phyloP scores from a whole-genome alignment of 441 rosid genomes.

The Populus hybrid region DNA sequence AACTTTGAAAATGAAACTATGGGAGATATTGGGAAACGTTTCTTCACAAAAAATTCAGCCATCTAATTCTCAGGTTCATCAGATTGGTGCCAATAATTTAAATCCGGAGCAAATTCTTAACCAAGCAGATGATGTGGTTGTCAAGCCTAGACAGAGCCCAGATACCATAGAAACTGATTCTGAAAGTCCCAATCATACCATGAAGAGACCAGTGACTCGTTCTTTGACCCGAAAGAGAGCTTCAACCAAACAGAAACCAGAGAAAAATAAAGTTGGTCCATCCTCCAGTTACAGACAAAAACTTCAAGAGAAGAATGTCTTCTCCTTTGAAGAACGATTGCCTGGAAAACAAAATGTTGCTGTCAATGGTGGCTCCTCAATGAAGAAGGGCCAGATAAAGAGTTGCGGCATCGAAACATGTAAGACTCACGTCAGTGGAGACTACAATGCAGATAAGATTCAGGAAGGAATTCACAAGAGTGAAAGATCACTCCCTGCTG shows the following conservation, averaged over 20 bases:
- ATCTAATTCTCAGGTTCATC: slow-evolving; percentile 37
- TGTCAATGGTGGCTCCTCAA: slow-evolving; percentile 34
- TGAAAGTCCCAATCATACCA: slow-evolving; percentile 49
- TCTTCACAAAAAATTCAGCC: slow-evolving; percentile 59
- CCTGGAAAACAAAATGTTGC: slow-evolving; percentile 31
- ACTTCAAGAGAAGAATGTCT: slow-evolving; percentile 36
- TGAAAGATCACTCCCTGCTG: slow-evolving; percentile 30
- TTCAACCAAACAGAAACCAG: slow-evolving; percentile 23
- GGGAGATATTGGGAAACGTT: slow-evolving; percentile 68
- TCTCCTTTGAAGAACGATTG: slow-evolving; percentile 54
- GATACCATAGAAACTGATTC: slow-evolving; percentile 82
- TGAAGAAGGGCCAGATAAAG: slow-evolving; percentile 40
- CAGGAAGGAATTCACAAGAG: slow-evolving; percentile 33
- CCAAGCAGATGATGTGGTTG: slow-evolving; percentile 27
- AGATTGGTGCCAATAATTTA: slow-evolving; percentile 31
- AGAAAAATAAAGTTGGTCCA: slow-evolving; percentile 32
- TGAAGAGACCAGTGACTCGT: slow-evolving; percentile 60
- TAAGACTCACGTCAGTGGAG: slow-evolving; percentile 36
- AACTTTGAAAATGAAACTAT: slow-evolving; percentile 70
- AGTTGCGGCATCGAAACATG: slow-evolving; percentile 32
- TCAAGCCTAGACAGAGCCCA: slow-evolving; percentile 50
- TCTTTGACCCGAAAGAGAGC: slow-evolving; percentile 46
- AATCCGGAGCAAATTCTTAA: slow-evolving; percentile 31
- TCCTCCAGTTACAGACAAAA: slow-evolving; percentile 36
- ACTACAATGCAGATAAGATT: slow-evolving; percentile 36